Base-by-base conservation (phyloP, 495 filamentous ascomycete genomes). In the Trichoderma reesei region DNA sequence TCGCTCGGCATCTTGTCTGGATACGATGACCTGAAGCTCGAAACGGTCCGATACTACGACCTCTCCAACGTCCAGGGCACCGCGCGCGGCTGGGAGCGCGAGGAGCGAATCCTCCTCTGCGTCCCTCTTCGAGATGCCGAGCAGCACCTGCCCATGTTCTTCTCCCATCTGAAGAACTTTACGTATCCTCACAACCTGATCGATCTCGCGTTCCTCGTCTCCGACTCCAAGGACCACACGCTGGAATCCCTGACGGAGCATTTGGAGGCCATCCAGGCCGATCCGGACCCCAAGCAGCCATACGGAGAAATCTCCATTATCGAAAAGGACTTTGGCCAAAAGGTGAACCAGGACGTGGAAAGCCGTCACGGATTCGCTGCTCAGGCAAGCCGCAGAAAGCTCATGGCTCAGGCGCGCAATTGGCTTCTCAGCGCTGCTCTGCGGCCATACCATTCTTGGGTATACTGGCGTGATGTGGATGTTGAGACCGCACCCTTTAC, bases 381-480 rank as follows among this genome's bases (percentile, higher is more conserved):
- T 5, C 95, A 99, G 75, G 95, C 95, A 10, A 88, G 85, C 66
- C 81, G 95, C 67, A 85, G 95, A 68, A 99, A 99, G 76, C 80
- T 92, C 68, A 99, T 99, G 95, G 95, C 95, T 3, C 91, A 96
- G 76, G 95, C 95, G 13, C 83, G 95, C 65, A 99, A 99, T 78
- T 99, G 95, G 95, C 75, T 99, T 60, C 76, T 99, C 65, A 96
- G 91, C 69, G 93, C 95, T 33, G 93, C 95, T 18, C 78, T 99
- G 44, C 84, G 94, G 59, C 95, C 95, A 5, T 93, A 92, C 41
- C 95, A 99, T 71, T 95, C 91, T 69, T 99, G 95, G 95, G 95
- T 99, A 34, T 99, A 99, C 70, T 99, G 95, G 95, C 84, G 95
- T 74, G 95, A 99, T 79, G 95, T 94, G 31, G 95, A 99, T 75